phyloP scores from a whole-genome alignment of 1,284 basidiomycete species.

The Trametes polyzona region DNA sequence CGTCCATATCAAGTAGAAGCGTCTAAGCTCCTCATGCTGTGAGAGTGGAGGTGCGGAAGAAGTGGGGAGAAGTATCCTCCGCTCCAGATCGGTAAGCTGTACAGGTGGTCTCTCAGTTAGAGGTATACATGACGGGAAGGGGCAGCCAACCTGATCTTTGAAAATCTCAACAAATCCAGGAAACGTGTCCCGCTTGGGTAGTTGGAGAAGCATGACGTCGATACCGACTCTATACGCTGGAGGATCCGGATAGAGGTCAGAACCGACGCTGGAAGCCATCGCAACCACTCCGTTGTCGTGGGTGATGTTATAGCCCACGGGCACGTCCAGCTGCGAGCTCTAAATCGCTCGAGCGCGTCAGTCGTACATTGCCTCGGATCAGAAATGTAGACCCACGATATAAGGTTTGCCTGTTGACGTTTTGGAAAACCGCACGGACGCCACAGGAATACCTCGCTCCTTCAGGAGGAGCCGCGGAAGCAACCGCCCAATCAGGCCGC shows the following conservation, averaged over 20 bases:
- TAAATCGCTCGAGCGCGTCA: constrained; percentile 25
- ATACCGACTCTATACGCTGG: constrained; percentile 69
- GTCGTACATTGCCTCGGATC: neutral
- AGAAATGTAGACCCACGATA: constrained; percentile 49
- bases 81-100: constrained; percentile 63
- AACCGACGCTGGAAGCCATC: constrained; percentile 63
- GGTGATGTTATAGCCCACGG: constrained; percentile 77
- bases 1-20: constrained; percentile 83
- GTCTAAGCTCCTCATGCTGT: constrained; percentile 50
- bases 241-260: constrained; percentile 44
- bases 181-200: constrained; percentile 61
- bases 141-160: constrained; percentile 58
- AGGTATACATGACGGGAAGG: neutral
- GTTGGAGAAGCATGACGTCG: constrained; percentile 76
- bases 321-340: constrained; percentile 50
- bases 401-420: constrained; percentile 76
- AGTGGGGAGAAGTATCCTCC: constrained; percentile 41
- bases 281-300: constrained; percentile 77
- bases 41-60: constrained; percentile 33
- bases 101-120: neutral
- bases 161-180: constrained; percentile 65
- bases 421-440: constrained; percentile 52
- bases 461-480: constrained; percentile 65
- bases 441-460: constrained; percentile 52
- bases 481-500: constrained; percentile 73